A percentile compares a stretch with the other conserved stretches of the same genome.
Conservation (phyloP, 192 early-diverging fungal genomes). For the Phlyctochytrium planicorne region DNA sequence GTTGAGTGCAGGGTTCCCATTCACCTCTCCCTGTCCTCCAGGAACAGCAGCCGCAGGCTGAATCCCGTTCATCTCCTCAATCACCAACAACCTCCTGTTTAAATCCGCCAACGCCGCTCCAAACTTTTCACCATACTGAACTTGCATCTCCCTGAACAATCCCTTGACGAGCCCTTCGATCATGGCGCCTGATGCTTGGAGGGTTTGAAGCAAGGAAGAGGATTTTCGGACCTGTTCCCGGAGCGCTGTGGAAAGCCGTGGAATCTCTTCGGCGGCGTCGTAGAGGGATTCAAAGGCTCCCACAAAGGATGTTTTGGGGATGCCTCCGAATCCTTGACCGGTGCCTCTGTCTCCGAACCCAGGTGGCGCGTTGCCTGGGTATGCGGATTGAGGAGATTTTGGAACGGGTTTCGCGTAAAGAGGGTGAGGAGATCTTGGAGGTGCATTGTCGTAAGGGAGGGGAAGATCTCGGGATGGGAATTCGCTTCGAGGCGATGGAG, state of each 20-base stretch:
- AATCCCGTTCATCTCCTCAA: conserved; percentile 27
- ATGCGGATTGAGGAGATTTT: conserved; percentile 22
- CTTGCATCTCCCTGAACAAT: conserved; percentile 74
- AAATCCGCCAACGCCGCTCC: conserved; percentile 54
- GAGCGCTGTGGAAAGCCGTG: conserved; percentile 62
- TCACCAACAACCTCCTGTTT: conserved; percentile 40
- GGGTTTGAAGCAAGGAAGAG: conserved; percentile 67
- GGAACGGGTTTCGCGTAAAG: conserved; percentile 18
- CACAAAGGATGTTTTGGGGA: conserved; percentile 18
- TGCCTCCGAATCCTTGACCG: not conserved
- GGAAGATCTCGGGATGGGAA: conserved; percentile 39
- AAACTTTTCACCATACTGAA: conserved; percentile 53
- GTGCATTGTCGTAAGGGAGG: conserved; percentile 24
- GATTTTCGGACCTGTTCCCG: conserved; percentile 77
- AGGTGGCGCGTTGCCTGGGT: conserved; percentile 1
- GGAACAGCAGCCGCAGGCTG: no score
- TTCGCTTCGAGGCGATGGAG: conserved; percentile 29
- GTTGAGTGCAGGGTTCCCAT: not conserved
- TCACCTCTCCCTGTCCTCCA: not conserved
- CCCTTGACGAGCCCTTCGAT: conserved; percentile 75
- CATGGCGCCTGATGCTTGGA: conserved; percentile 71
- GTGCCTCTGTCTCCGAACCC: not conserved
- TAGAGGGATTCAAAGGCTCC: conserved; percentile 50
- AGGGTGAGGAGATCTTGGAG: conserved; percentile 19
- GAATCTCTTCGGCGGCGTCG: conserved; percentile 56